These are phyloP conservation scores for Cunninghamia lanceolata DNA, from an alignment of 75 land plant genomes.

Conservation along the genomic window DNA sequence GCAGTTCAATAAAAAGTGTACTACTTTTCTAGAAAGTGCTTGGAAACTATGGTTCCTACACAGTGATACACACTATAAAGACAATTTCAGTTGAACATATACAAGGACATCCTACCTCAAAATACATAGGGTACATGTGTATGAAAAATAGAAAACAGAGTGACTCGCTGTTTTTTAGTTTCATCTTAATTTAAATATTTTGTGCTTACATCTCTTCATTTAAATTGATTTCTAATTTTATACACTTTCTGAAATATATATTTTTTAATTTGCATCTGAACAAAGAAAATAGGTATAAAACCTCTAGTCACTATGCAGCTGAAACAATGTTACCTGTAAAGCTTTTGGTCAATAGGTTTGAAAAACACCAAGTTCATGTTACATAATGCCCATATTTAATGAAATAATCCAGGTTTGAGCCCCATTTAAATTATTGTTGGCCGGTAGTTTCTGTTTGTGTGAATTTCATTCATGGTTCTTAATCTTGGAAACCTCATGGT, in stretches of 20 bases:
- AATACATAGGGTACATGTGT: not conserved
- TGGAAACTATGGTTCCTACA: not conserved
- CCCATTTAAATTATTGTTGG: not conserved
- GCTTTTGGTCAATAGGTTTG: not conserved
- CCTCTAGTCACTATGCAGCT: not conserved
- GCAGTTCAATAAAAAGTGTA: not conserved
- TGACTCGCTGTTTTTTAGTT: not conserved
- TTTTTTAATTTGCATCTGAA: not conserved
- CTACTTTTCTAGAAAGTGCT: not conserved
- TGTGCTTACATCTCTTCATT: not conserved
- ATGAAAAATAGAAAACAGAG: not conserved
- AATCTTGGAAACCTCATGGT: not conserved
- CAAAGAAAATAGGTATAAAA: not conserved
- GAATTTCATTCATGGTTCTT: not conserved
- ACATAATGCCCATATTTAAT: not conserved
- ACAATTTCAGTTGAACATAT: not conserved
- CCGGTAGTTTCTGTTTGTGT: not conserved
- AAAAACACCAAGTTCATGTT: not conserved
- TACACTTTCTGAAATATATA: too few relatives aligned
- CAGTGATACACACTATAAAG: not conserved
- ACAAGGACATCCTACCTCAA: not conserved
- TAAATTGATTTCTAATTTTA: not conserved
- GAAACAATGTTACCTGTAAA: not conserved
- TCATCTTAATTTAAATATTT: not conserved
- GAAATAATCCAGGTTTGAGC: not conserved